Base-by-base conservation (phyloP, 352 stramenopile species). In the Thalassiosira livingstoniorum region DNA sequence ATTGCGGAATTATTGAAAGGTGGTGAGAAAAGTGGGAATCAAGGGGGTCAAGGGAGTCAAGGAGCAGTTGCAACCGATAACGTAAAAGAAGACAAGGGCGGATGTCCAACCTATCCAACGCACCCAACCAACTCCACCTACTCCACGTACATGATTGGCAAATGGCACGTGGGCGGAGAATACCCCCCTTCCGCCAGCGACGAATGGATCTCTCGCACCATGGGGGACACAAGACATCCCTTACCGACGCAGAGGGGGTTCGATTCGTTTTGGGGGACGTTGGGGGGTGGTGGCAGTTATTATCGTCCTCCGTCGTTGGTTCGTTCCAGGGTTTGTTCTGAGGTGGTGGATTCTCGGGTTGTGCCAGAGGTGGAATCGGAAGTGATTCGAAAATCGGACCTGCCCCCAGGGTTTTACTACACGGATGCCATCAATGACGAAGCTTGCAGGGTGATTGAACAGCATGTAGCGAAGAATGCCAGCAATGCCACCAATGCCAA, bases 391-490 rank as follows among this genome's bases (percentile, higher is more conserved):
- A n/a, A n/a, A n/a, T n/a, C n/a, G n/a, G n/a, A n/a, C n/a, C n/a
- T n/a, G n/a, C 72, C 82, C 10, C 67, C 84, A 18, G 82, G 70
- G 7, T 88, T 75, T 76, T 88, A 88, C 57, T 88, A 88, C 42
- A 88, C 82, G 5, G 82, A 88, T 75, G 78, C 82, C 5, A 88
- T 88, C 32, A 88, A 84, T 62, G 82, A 88, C 32, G 78, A 86
- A 58, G 82, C 82, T 29, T 86, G 82, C 63, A 45, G 47, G 37
- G 75, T 88, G 34, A 86, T 88, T 45, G 62, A 86, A 42, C 66
- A 27, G 23, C 42, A 51, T 21, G 39, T 35, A 35, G 67, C 53
- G 43, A 31, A 72, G 37, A 45, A 72, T 10, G 60, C 71, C 23
- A 21, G 62, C 1, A 61, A 35, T n/a, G n/a, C n/a, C n/a, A n/a